phyloP scores from a whole-genome alignment of 1,139 yeast genomes.

The Spathaspora sp. region DNA sequence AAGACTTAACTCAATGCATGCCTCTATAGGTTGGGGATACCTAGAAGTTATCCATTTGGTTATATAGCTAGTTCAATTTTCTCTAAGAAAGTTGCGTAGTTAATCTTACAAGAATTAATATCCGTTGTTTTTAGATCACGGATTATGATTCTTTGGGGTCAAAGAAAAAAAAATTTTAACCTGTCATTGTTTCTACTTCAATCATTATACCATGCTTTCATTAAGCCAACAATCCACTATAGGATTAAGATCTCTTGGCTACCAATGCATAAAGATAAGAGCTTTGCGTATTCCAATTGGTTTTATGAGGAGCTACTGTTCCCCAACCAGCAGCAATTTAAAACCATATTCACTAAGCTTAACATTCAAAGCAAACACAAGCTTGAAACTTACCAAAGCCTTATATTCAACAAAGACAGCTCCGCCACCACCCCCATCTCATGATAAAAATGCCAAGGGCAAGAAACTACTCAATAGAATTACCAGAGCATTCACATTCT shows the following conservation, averaged over 20 bases:
- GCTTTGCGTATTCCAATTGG: conserved; percentile 3
- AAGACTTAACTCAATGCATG: too few species aligned
- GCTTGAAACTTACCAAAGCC: conserved; percentile 1
- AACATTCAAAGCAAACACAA: neutral
- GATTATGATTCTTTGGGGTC: neutral
- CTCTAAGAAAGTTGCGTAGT: too few species aligned
- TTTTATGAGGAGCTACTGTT: conserved; percentile 1
- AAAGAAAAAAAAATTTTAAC: too few species aligned
- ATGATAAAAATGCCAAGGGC: conserved; percentile 44
- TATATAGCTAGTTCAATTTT: too few species aligned
- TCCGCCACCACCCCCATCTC: conserved; percentile 45
- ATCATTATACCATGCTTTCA: conserved; percentile 2
- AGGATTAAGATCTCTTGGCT: neutral
- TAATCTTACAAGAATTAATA: too few species aligned
- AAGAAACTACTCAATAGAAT: conserved; percentile 37
- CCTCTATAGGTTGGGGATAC: too few species aligned
- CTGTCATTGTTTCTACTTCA: too few species aligned
- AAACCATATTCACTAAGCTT: neutral
- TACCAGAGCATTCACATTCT: conserved; percentile 58
- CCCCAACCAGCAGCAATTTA: neutral
- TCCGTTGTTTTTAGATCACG: too few species aligned
- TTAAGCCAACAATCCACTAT: conserved; percentile 1
- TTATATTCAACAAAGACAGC: conserved; percentile 30
- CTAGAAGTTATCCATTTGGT: too few species aligned
- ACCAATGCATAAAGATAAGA: neutral